A percentile compares a stretch with the other conserved stretches of the same genome.
Conservation (phyloP, 179 eudicot species). For the Gypsophila paniculata region DNA sequence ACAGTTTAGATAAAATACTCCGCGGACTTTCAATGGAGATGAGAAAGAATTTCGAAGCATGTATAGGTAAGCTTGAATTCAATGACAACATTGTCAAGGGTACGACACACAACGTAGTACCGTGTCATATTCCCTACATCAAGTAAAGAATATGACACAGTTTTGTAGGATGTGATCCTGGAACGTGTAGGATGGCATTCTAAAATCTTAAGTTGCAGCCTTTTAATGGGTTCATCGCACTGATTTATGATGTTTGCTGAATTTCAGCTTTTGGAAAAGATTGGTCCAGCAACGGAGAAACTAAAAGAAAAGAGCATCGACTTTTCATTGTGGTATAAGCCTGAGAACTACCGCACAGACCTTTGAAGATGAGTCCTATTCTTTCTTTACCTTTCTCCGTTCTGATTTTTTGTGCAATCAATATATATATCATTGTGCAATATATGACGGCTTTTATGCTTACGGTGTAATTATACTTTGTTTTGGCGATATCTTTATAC, state of each 20-base stretch:
- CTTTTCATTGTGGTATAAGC: slow-evolving; percentile 86
- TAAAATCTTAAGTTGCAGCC: background rate
- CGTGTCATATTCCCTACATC: too few relatives aligned
- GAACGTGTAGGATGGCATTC: background rate
- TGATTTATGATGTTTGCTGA: slow-evolving; percentile 17
- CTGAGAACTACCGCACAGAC: slow-evolving; percentile 70
- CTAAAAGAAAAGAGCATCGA: slow-evolving; percentile 79
- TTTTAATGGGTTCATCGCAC: background rate
- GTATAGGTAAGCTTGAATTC: too few relatives aligned
- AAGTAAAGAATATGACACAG: too few relatives aligned
- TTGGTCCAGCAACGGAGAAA: slow-evolving; percentile 80
- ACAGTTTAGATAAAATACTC: too few relatives aligned
- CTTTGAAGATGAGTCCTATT: slow-evolving; percentile 31
- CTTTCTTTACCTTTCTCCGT: background rate
- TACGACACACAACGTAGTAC: too few relatives aligned
- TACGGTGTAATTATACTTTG: background rate
- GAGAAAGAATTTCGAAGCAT: too few relatives aligned
- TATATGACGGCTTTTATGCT: background rate
- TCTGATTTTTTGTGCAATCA: background rate
- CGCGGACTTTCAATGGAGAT: too few relatives aligned
- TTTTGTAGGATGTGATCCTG: background rate
- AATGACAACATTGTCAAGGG: too few relatives aligned
- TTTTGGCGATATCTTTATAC: too few relatives aligned
- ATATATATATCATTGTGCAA: background rate
- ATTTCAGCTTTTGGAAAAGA: slow-evolving; percentile 78